phyloP scores from a whole-genome alignment of 2,329 filamentous ascomycete genomes.

The Penicillium nordicum region DNA sequence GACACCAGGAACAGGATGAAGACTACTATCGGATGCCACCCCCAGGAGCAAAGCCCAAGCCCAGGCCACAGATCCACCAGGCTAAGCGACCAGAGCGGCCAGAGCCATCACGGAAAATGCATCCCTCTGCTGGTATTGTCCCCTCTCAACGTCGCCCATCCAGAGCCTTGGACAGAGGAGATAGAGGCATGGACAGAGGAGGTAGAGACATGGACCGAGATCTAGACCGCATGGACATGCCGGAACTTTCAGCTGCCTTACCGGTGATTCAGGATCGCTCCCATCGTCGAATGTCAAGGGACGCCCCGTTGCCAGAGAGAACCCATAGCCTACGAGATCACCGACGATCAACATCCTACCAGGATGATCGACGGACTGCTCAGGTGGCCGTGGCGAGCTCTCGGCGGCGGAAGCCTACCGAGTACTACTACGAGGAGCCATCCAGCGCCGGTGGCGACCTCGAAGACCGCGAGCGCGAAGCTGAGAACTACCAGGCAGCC shows the following conservation, averaged over 20 bases:
- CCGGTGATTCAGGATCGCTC: slow-evolving; percentile 33
- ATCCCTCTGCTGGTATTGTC: slow-evolving; percentile 13
- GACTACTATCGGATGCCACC: slow-evolving; percentile 45
- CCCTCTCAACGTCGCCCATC: slow-evolving; percentile 31
- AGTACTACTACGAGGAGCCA: slow-evolving; percentile 31
- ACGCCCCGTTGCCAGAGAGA: slow-evolving; percentile 33
- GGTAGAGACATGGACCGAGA: neutral
- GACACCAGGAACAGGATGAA: slow-evolving; percentile 35
- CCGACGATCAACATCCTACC: slow-evolving; percentile 31
- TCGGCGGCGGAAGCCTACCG: slow-evolving; percentile 31
- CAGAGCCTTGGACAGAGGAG: slow-evolving; percentile 25
- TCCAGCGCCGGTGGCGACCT: slow-evolving; percentile 22
- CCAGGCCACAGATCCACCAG: slow-evolving; percentile 37
- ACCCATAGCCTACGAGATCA: slow-evolving; percentile 31
- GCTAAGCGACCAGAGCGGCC: slow-evolving; percentile 28
- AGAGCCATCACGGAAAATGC: slow-evolving; percentile 23
- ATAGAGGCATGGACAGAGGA: slow-evolving; percentile 20
- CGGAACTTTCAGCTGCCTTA: slow-evolving; percentile 32
- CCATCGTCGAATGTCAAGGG: slow-evolving; percentile 32
- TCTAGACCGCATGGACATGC: slow-evolving; percentile 26
- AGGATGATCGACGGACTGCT: slow-evolving; percentile 31
- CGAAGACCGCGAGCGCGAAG: slow-evolving; percentile 38
- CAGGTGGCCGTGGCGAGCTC: slow-evolving; percentile 35
- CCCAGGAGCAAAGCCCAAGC: slow-evolving; percentile 30
- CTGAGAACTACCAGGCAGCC: slow-evolving; percentile 42